A percentile compares a stretch with the other conserved stretches of the same genome.
phyloP scores from a whole-genome alignment of 2,329 filamentous ascomycete species.

The Penicillium griseofulvum region DNA sequence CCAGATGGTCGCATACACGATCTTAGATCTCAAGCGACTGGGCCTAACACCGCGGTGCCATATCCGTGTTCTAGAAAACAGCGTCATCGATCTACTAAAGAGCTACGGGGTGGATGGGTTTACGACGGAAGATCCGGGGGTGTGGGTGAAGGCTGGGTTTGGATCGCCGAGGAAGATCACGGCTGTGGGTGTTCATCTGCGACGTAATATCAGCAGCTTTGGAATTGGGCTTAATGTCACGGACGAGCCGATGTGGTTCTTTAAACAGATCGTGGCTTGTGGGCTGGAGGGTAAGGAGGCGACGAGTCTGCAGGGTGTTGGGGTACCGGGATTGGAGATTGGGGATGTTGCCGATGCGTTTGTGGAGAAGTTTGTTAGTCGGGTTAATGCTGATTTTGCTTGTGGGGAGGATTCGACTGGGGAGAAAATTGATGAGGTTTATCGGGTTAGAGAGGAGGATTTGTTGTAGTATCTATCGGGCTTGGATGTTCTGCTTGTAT shows the following conservation, averaged over 20 bases:
- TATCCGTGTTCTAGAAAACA: conserved; percentile 73
- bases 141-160: conserved; percentile 62
- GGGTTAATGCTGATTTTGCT: conserved; percentile 38
- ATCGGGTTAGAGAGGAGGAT: conserved; percentile 37
- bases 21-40: conserved; percentile 74
- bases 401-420: conserved; percentile 28
- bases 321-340: conserved; percentile 27
- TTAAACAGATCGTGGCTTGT: conserved; percentile 79
- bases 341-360: conserved; percentile 42
- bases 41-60: conserved; percentile 70
- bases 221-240: conserved; percentile 68
- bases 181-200: conserved; percentile 85
- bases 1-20: conserved; percentile 87
- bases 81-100: conserved; percentile 65
- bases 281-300: conserved; percentile 76
- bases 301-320: conserved; percentile 67
- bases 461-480: conserved; percentile 5
- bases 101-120: conserved; percentile 60
- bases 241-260: conserved; percentile 62
- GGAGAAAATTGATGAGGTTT: conserved; percentile 42
- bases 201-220: conserved; percentile 77
- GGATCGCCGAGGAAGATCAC: conserved; percentile 66
- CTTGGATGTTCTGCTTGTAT: too few relatives aligned
- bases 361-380: conserved; percentile 39
- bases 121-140: conserved; percentile 74